These are phyloP conservation scores for Arthroderma sp. DNA, from an alignment of 2,329 filamentous ascomycete species.

Conservation along the genomic window DNA sequence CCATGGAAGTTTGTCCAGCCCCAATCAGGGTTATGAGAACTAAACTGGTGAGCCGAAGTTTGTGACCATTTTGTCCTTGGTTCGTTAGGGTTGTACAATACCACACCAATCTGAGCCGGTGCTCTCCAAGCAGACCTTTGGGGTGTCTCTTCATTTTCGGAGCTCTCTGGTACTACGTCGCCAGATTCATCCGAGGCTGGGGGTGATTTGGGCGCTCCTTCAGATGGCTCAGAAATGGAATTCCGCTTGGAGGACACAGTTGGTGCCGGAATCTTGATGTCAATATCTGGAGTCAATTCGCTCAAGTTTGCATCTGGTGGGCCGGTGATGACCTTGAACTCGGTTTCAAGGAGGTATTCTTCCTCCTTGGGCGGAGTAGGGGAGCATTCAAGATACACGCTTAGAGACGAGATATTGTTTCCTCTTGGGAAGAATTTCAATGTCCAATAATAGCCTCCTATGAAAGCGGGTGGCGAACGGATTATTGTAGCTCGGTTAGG, in stretches of 20 bases:
- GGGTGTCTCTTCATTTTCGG: slow-evolving; percentile 5
- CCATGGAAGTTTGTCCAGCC: slow-evolving; percentile 51
- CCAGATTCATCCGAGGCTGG: background rate
- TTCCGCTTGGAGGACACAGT: slow-evolving; percentile 5
- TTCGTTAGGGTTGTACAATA: slow-evolving; percentile 51
- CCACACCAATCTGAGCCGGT: slow-evolving; percentile 48
- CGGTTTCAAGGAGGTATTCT: slow-evolving; percentile 22
- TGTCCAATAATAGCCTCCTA: slow-evolving; percentile 51
- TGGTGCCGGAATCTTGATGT: slow-evolving; percentile 19
- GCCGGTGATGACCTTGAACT: slow-evolving; percentile 29
- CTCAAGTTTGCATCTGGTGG: slow-evolving; percentile 24
- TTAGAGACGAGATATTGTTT: slow-evolving; percentile 45
- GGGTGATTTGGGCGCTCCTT: slow-evolving; percentile 4
- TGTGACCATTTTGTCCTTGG: slow-evolving; percentile 45
- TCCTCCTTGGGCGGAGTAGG: slow-evolving; percentile 31
- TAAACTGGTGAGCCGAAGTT: slow-evolving; percentile 47
- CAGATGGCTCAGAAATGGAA: background rate
- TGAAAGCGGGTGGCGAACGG: slow-evolving; percentile 41
- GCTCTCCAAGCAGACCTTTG: slow-evolving; percentile 28
- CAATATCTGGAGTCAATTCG: slow-evolving; percentile 17
- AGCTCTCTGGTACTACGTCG: slow-evolving; percentile 3
- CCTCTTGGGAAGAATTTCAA: slow-evolving; percentile 53
- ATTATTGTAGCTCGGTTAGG: slow-evolving; percentile 47
- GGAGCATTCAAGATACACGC: slow-evolving; percentile 50
- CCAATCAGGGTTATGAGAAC: slow-evolving; percentile 45